Conservation (phyloP, 352 stramenopile species). For the Phytophthora gonapodyides region DNA sequence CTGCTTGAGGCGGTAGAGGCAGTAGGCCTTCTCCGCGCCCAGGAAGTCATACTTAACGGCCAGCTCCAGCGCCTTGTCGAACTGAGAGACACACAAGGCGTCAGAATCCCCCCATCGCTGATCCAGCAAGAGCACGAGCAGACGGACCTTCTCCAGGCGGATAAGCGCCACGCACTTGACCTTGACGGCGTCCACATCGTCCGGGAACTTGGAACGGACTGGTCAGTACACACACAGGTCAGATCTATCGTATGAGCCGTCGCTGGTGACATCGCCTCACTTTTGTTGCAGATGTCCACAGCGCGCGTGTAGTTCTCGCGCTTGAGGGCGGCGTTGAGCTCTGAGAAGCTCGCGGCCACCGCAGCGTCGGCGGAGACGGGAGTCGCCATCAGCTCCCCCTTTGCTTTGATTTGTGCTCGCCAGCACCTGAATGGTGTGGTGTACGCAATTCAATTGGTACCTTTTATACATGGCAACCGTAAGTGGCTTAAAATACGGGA, state of each 20-base stretch:
- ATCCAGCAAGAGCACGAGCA: neutral
- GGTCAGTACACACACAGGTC: conserved; percentile 8
- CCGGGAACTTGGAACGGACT: conserved; percentile 77
- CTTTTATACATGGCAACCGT: too few species aligned
- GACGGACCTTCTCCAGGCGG: conserved; percentile 69
- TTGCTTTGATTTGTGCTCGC: neutral
- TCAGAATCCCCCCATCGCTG: conserved; percentile 1
- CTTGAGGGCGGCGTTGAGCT: conserved; percentile 78
- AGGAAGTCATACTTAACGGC: conserved; percentile 73
- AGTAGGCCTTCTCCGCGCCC: conserved; percentile 73
- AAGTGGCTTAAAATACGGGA: too few species aligned
- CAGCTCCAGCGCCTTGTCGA: conserved; percentile 85
- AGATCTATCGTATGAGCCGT: conserved; percentile 5
- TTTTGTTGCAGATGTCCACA: conserved; percentile 89
- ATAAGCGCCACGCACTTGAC: conserved; percentile 87
- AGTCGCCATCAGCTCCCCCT: conserved; percentile 19
- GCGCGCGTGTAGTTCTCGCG: conserved; percentile 80
- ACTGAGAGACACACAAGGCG: conserved; percentile 37
- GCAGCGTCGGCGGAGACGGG: conserved; percentile 18
- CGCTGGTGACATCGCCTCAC: conserved; percentile 33
- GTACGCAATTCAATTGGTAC: too few species aligned
- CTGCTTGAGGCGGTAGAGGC: conserved; percentile 81
- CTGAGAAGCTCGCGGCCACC: conserved; percentile 61
- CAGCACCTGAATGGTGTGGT: too few species aligned
- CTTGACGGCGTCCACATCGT: conserved; percentile 78